Evolutionary conservation across 331 rosid genomes (phyloP).

Genomic region (Malus hybrid): DNA sequence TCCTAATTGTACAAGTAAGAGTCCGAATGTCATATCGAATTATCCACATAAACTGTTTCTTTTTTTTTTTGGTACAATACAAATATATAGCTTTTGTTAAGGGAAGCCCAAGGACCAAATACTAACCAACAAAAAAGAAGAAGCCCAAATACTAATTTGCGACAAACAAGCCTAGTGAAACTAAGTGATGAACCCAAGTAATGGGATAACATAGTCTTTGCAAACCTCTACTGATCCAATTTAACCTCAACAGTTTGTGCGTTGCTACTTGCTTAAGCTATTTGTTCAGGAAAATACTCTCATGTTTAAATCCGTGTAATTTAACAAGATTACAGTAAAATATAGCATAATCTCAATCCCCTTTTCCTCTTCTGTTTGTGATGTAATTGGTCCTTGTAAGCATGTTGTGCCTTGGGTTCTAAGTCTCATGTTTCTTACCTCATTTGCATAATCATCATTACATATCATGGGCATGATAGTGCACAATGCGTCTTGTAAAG

Average conservation of each 20-base stretch:
- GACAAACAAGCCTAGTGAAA: neutral
- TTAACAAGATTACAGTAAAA: neutral
- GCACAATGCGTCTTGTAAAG: neutral
- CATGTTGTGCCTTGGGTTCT: neutral
- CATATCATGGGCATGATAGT: too few relatives aligned
- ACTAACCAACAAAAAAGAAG: neutral
- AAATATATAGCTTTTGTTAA: neutral
- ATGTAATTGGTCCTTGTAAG: neutral
- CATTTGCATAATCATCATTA: neutral
- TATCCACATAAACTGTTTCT: accelerated
- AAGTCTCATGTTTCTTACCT: neutral
- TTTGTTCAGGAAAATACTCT: neutral
- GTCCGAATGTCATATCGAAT: neutral
- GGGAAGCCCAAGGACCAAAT: neutral
- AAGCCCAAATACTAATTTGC: neutral
- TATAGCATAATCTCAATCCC: neutral
- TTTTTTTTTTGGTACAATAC: neutral
- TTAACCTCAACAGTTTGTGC: neutral
- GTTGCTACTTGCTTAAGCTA: neutral
- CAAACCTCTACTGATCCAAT: neutral
- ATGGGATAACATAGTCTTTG: neutral
- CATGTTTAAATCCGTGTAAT: neutral
- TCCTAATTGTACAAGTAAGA: neutral
- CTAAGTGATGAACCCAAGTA: neutral
- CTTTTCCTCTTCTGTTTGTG: neutral